These are phyloP conservation scores for Auriscalpium orientale DNA, from an alignment of 768 basidiomycete species.

Conservation along the genomic window DNA sequence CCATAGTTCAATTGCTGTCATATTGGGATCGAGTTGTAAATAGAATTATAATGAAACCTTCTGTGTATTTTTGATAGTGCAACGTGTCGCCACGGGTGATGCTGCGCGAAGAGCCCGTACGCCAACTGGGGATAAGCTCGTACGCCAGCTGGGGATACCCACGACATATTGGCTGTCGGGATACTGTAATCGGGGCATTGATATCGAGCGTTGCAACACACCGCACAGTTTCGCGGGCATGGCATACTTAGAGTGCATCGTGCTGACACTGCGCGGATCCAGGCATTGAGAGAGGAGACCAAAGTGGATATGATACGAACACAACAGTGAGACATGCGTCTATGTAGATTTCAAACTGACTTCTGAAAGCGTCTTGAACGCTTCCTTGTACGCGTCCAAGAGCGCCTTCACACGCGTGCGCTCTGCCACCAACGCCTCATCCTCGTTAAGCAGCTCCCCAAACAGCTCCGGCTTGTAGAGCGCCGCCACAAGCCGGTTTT, in stretches of 20 bases:
- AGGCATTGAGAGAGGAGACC: too few species aligned
- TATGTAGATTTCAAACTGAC: constrained; percentile 63
- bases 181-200: too few species aligned
- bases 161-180: too few species aligned
- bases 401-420: constrained; percentile 88
- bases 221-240: too few species aligned
- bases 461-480: constrained; percentile 95
- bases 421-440: constrained; percentile 92
- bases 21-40: not conserved
- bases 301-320: too few species aligned
- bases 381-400: constrained; percentile 93
- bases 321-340: not conserved
- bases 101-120: not conserved
- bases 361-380: constrained; percentile 81
- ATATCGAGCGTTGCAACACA: too few species aligned
- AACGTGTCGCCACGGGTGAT: not conserved
- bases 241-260: too few species aligned
- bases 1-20: not conserved
- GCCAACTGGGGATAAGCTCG: too few species aligned
- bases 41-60: not conserved
- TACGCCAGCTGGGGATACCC: too few species aligned
- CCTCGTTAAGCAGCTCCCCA: constrained; percentile 85
- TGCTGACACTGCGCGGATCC: too few species aligned
- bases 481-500: constrained; percentile 90
- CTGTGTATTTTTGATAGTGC: not conserved